Conservation (phyloP, 345 rosid species). For the Syzygium grande region DNA sequence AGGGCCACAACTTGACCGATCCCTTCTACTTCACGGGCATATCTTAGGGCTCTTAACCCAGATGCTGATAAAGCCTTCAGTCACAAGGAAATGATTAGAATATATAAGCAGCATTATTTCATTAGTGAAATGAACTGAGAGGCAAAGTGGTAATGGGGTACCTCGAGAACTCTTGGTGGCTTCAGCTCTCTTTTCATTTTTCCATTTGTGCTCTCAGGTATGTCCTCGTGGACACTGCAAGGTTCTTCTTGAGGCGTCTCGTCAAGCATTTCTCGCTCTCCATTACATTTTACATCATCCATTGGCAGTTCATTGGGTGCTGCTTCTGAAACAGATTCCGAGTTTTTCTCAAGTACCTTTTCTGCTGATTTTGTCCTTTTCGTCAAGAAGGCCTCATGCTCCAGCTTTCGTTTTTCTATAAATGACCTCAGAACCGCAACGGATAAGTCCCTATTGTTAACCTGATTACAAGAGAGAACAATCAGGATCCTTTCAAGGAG, state of each 20-base stretch:
- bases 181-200: constrained; percentile 50
- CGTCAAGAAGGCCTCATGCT: constrained; percentile 49
- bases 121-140: neutral
- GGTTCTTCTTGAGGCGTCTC: constrained; percentile 35
- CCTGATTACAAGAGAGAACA: constrained; percentile 29
- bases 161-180: constrained; percentile 94
- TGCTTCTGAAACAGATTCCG: constrained; percentile 21
- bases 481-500: neutral
- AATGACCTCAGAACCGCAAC: constrained; percentile 83
- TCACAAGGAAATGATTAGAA: neutral
- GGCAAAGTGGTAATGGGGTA: constrained; percentile 11
- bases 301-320: constrained; percentile 17
- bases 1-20: constrained; percentile 91
- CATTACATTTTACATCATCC: constrained; percentile 27
- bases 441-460: constrained; percentile 87
- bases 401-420: constrained; percentile 56
- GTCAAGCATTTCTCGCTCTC: constrained; percentile 25
- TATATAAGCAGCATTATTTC: neutral
- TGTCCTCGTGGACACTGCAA: constrained; percentile 29
- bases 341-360: constrained; percentile 29
- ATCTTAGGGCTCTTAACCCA: constrained; percentile 89
- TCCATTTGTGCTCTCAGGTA: constrained; percentile 30
- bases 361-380: constrained; percentile 38
- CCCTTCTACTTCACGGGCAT: constrained; percentile 89
- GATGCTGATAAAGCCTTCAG: constrained; percentile 92